These are phyloP conservation scores for Cladosporium sp. DNA, from an alignment of 2,329 filamentous ascomycete genomes.

Conservation along the genomic window DNA sequence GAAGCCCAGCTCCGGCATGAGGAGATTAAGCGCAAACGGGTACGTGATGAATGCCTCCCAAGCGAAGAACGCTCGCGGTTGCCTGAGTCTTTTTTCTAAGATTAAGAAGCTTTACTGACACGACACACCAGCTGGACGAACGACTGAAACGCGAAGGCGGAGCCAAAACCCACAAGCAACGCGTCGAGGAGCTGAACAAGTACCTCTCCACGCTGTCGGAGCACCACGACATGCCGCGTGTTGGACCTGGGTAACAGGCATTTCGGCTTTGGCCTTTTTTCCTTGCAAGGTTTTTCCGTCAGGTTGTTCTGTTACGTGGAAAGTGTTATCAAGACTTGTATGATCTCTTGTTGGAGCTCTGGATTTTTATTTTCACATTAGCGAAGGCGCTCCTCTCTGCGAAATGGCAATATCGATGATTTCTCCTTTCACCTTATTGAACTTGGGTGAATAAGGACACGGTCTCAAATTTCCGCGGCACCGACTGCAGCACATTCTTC, in stretches of 20 bases:
- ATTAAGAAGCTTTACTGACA: too few relatives aligned
- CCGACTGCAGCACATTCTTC: too few relatives aligned
- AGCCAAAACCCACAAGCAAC: constrained; percentile 93
- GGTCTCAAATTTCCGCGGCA: too few relatives aligned
- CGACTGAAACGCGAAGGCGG: constrained; percentile 71
- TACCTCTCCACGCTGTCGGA: constrained; percentile 90
- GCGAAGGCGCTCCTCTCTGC: too few relatives aligned
- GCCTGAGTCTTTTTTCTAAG: neutral
- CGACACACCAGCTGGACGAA: constrained; percentile 63
- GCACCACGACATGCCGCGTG: constrained; percentile 87
- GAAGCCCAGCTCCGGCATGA: constrained; percentile 79
- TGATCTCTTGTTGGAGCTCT: too few relatives aligned
- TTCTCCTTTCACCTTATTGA: too few relatives aligned
- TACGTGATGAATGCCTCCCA: constrained; percentile 41
- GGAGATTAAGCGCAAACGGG: constrained; percentile 75
- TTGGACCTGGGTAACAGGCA: constrained; percentile 51
- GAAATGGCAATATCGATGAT: too few relatives aligned
- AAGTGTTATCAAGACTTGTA: too few relatives aligned
- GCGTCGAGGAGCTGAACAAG: constrained; percentile 91
- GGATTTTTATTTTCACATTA: too few relatives aligned
- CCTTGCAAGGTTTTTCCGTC: too few relatives aligned
- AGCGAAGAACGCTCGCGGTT: neutral
- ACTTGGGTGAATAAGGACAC: too few relatives aligned
- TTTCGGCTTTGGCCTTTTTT: neutral
- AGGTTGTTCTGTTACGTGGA: neutral